Conservation (phyloP, 2,329 filamentous ascomycete genomes). For the Neurospora crassa region DNA sequence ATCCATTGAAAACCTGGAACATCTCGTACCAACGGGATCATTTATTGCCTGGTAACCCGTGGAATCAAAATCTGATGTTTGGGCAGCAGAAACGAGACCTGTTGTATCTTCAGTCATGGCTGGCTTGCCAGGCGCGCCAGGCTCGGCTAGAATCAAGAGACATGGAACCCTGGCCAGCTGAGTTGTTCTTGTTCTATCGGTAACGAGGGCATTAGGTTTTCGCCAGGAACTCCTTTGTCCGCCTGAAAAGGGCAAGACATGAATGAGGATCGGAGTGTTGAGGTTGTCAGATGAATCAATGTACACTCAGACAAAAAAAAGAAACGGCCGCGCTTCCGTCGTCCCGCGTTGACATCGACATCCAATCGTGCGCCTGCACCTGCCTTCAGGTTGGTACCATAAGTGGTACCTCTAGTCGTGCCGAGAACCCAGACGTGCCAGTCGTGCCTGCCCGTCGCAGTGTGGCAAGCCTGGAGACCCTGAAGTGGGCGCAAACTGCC, state of each 20-base stretch:
- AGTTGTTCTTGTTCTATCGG: neutral
- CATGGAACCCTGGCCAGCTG: neutral
- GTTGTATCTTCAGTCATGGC: neutral
- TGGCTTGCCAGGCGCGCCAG: neutral
- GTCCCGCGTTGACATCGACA: neutral
- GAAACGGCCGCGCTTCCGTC: neutral
- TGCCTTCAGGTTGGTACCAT: neutral
- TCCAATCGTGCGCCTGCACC: neutral
- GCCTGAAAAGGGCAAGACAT: neutral
- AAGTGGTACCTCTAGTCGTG: neutral
- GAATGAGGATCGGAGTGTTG: neutral
- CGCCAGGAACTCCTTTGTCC: neutral
- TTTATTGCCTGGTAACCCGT: neutral
- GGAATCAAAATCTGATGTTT: neutral
- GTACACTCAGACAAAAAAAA: neutral
- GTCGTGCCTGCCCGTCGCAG: neutral
- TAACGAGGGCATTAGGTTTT: neutral
- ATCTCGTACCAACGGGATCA: neutral
- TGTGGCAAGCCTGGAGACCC: neutral
- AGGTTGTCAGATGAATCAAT: neutral
- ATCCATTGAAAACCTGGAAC: neutral
- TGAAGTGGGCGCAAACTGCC: neutral
- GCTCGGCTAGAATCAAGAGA: neutral
- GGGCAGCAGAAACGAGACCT: neutral
- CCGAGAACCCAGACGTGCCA: neutral